Percentiles rank a stretch among this genome's conserved stretches.
phyloP scores from a whole-genome alignment of 164 flowering plant genomes.

The Magnolia officinalis region DNA sequence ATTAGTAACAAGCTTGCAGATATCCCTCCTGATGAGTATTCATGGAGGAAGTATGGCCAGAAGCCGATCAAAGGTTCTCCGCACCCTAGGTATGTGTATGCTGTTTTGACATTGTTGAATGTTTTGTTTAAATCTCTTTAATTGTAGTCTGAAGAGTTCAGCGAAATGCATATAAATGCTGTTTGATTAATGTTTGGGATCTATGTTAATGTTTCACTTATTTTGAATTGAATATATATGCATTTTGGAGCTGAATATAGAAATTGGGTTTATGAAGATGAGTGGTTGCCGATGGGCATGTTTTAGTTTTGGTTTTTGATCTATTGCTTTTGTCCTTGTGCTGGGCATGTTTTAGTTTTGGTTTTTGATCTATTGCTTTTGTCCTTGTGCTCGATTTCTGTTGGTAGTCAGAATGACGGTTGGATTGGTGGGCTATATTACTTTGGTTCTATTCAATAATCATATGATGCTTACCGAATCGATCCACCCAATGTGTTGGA shows the following conservation, averaged over 20 bases:
- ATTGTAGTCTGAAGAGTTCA: neutral
- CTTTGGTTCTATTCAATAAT: neutral
- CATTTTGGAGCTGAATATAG: neutral
- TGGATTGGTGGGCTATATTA: neutral
- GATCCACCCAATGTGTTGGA: no score
- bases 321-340: neutral
- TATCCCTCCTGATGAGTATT: slow-evolving; percentile 93
- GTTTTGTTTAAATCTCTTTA: neutral
- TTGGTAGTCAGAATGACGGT: neutral
- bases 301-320: neutral
- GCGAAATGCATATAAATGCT: neutral
- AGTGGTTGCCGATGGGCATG: neutral
- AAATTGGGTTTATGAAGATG: neutral
- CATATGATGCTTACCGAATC: no score
- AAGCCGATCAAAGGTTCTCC: slow-evolving; percentile 99
- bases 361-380: neutral
- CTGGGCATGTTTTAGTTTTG: neutral
- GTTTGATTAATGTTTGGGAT: neutral
- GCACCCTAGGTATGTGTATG: slow-evolving; percentile 66
- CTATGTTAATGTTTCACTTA: neutral
- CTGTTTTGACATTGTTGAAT: neutral
- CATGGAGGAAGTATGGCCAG: slow-evolving; percentile 98
- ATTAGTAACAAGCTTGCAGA: slow-evolving; percentile 97
- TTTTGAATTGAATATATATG: neutral
- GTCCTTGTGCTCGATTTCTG: neutral